Evolutionary conservation across 106 monocot species (phyloP).

Genomic region (Iris macrosiphon): DNA sequence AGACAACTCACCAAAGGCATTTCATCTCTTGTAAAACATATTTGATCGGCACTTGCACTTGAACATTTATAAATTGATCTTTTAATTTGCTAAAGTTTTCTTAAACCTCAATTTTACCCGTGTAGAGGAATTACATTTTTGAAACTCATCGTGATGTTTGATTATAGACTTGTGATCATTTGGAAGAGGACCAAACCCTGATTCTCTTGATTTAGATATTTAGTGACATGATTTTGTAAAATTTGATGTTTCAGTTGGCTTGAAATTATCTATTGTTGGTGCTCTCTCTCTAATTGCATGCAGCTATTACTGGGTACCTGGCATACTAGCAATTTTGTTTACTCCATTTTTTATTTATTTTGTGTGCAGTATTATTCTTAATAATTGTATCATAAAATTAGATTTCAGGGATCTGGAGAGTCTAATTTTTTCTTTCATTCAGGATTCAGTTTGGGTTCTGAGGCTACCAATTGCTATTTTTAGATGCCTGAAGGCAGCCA

Average conservation of each 20-base stretch:
- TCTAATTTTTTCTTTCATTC: slow-evolving; percentile 88
- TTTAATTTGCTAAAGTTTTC: slow-evolving; percentile 4
- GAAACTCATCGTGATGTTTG: not conserved
- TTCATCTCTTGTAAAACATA: slow-evolving; percentile 62
- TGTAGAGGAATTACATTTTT: not conserved
- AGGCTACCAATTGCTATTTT: slow-evolving; percentile 52
- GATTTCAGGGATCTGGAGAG: slow-evolving; percentile 19
- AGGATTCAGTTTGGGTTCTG: slow-evolving; percentile 66
- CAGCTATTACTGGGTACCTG: not conserved
- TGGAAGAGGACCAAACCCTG: too few species aligned
- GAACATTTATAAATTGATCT: slow-evolving; percentile 14
- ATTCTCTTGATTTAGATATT: slow-evolving; percentile 3
- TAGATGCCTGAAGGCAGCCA: slow-evolving; percentile 69
- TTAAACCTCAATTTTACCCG: not conserved
- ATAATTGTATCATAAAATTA: slow-evolving; percentile 2
- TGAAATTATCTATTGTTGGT: not conserved
- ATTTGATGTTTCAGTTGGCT: not conserved
- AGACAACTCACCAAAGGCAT: slow-evolving; percentile 76
- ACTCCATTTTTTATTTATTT: not conserved
- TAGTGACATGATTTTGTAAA: not conserved
- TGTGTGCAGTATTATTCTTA: not conserved
- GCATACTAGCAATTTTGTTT: slow-evolving; percentile 4
- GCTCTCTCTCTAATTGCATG: not conserved
- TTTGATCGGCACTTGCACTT: slow-evolving; percentile 18
- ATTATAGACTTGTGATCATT: too few species aligned